Evolutionary conservation across 192 early-diverging fungal genomes (phyloP).

Genomic region (Coemansia aciculifera): DNA sequence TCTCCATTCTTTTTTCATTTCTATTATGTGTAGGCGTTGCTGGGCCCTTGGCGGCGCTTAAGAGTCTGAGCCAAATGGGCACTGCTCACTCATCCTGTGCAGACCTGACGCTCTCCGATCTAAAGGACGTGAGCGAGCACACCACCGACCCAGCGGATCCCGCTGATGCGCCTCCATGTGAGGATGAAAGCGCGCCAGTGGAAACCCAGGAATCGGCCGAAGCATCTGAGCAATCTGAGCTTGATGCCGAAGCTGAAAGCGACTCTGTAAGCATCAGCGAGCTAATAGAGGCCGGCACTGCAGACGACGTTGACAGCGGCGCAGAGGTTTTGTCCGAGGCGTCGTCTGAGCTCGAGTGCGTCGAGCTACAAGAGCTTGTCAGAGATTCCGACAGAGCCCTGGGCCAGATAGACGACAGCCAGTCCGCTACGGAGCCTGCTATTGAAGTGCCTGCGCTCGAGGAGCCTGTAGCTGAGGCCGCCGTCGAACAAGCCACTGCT

Average conservation of each 20-base stretch:
- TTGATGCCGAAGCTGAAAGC: background rate
- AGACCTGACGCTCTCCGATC: conserved; percentile 44
- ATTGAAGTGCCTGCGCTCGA: conserved; percentile 8
- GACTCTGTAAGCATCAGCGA: conserved; percentile 4
- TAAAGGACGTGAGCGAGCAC: conserved; percentile 19
- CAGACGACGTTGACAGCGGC: background rate
- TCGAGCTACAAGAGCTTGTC: conserved; percentile 3
- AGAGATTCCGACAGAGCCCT: background rate
- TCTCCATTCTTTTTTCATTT: background rate
- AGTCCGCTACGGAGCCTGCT: background rate
- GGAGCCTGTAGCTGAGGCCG: conserved; percentile 3
- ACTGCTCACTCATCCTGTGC: conserved; percentile 43
- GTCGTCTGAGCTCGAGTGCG: conserved; percentile 3
- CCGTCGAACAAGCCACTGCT: background rate
- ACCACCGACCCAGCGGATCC: background rate
- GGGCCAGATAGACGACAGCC: background rate
- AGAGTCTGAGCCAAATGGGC: conserved; percentile 19
- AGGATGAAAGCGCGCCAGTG: background rate
- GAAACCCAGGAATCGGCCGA: background rate
- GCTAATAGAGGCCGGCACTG: background rate
- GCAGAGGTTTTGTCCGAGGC: background rate
- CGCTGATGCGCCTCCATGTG: background rate
- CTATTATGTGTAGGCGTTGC: conserved; percentile 12
- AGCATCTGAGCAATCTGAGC: background rate
- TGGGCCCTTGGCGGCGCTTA: conserved; percentile 26